Evolutionary conservation across 345 rosid species (phyloP).

Genomic region (Leavenworthia alabamica): DNA sequence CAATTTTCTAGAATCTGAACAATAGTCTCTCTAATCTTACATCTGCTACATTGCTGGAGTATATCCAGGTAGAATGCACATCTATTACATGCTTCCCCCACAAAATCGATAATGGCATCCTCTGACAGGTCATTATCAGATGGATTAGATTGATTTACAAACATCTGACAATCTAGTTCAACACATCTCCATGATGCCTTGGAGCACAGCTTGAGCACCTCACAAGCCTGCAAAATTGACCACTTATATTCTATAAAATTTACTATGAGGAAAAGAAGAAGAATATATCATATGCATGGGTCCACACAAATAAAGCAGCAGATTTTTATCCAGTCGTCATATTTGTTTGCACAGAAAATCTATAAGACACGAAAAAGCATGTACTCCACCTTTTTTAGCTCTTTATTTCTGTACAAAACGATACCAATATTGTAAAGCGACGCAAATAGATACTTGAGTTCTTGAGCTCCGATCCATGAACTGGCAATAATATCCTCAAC

Average conservation of each 20-base stretch:
- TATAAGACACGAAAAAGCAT: not conserved
- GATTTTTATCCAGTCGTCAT: not conserved
- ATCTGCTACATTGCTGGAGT: slow-evolving; percentile 50
- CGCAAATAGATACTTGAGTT: slow-evolving; percentile 50
- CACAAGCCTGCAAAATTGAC: slow-evolving; percentile 59
- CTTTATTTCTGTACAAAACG: slow-evolving; percentile 56
- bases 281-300: not conserved
- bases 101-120: slow-evolving; percentile 46
- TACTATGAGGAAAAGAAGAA: not conserved
- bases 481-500: slow-evolving; percentile 49
- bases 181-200: slow-evolving; percentile 73
- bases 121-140: slow-evolving; percentile 38
- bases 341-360: too few species aligned
- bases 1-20: slow-evolving; percentile 53
- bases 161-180: slow-evolving; percentile 41
- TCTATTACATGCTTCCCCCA: slow-evolving; percentile 47
- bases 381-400: slow-evolving; percentile 58
- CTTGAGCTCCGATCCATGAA: slow-evolving; percentile 58
- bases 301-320: slow-evolving; percentile 5
- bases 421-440: slow-evolving; percentile 64
- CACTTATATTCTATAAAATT: not conserved
- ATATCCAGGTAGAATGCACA: slow-evolving; percentile 72
- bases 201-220: slow-evolving; percentile 58
- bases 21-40: slow-evolving; percentile 35
- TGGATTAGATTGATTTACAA: slow-evolving; percentile 31